phyloP scores from a whole-genome alignment of 108 stramenopile species.

The Skeletonema marinoi region DNA sequence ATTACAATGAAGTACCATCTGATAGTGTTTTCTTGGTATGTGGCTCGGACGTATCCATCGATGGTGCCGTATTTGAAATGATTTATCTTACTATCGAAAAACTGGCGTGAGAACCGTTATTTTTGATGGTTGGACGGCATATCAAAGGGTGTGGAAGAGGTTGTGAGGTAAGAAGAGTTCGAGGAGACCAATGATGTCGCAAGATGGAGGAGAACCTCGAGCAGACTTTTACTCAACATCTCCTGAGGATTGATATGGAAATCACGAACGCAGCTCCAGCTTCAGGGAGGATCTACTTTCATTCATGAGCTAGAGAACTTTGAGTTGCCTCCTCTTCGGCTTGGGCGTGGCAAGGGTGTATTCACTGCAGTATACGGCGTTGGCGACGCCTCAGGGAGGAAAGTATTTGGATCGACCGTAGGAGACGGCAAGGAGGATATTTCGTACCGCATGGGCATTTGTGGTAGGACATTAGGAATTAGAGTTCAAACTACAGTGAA shows the following conservation, averaged over 20 bases:
- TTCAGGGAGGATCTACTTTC: background rate
- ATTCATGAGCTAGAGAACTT: background rate
- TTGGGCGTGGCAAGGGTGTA: background rate
- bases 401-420: slow-evolving; percentile 33
- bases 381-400: slow-evolving; percentile 51
- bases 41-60: slow-evolving; percentile 31
- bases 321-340: slow-evolving; percentile 12
- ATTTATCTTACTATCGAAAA: slow-evolving; percentile 38
- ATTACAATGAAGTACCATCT: slow-evolving; percentile 22
- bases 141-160: background rate
- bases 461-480: background rate
- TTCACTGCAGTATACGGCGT: slow-evolving; percentile 13
- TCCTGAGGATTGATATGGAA: slow-evolving; percentile 4
- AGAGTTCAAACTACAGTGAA: slow-evolving; percentile 30
- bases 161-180: background rate
- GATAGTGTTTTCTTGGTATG: slow-evolving; percentile 50
- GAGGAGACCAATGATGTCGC: background rate
- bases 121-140: slow-evolving; percentile 48
- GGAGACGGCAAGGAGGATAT: background rate
- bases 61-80: slow-evolving; percentile 56
- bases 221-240: background rate
- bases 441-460: background rate
- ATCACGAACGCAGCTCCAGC: slow-evolving; percentile 4
- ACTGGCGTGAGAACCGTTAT: slow-evolving; percentile 38
- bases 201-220: background rate